Conservation (phyloP, 371 early-diverging fungal genomes). For the Lichtheimia ornata region DNA sequence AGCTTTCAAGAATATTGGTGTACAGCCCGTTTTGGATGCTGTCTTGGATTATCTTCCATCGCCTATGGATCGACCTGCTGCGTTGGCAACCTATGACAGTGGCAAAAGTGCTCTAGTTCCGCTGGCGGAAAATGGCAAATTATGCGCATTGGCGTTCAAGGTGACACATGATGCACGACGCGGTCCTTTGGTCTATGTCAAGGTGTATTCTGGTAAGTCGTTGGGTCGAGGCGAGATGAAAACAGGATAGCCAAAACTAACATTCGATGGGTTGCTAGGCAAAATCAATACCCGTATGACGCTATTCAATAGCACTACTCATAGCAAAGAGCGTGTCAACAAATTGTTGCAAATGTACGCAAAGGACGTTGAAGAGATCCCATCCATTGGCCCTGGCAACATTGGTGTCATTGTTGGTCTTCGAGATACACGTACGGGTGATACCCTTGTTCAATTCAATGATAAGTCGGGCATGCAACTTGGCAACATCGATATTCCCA, state of each 20-base stretch:
- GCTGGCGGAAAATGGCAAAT: constrained; percentile 47
- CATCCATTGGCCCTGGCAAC: constrained; percentile 75
- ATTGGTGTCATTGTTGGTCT: constrained; percentile 91
- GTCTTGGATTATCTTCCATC: constrained; percentile 86
- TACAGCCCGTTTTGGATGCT: constrained; percentile 92
- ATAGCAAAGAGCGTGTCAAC: constrained; percentile 79
- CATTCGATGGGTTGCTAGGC: constrained; percentile 36
- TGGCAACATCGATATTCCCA: constrained; percentile 80
- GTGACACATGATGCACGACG: constrained; percentile 83
- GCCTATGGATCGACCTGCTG: constrained; percentile 72
- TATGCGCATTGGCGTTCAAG: constrained; percentile 94
- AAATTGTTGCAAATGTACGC: constrained; percentile 93
- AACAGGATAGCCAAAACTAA: not conserved
- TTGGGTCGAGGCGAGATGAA: not conserved
- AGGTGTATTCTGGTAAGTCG: constrained; percentile 82
- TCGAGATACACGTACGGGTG: constrained; percentile 89
- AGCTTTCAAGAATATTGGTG: constrained; percentile 88
- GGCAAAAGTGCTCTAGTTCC: constrained; percentile 35
- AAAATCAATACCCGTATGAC: constrained; percentile 66
- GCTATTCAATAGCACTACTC: constrained; percentile 68
- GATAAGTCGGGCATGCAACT: constrained; percentile 62
- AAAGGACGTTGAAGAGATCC: constrained; percentile 87
- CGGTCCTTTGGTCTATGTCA: constrained; percentile 91
- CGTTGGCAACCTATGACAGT: constrained; percentile 53
- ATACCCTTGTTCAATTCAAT: constrained; percentile 76